Evolutionary conservation across 768 basidiomycete species (phyloP).

Genomic region (Boletus speciosus): DNA sequence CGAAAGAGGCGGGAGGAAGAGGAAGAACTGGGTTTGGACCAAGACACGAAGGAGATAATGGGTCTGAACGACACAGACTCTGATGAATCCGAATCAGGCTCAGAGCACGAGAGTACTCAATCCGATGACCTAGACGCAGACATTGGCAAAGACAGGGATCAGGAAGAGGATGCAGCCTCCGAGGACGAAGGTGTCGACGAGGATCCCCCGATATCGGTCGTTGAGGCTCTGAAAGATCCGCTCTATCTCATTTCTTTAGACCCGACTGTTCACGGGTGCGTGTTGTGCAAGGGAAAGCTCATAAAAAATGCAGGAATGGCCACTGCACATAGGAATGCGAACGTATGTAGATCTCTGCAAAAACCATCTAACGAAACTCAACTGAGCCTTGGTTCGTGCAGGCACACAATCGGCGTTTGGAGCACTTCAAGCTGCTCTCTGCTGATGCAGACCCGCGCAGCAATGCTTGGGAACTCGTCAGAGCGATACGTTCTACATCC

Average conservation of each 20-base stretch:
- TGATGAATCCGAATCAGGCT: slow-evolving; percentile 57
- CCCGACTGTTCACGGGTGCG: slow-evolving; percentile 55
- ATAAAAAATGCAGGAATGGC: slow-evolving; percentile 59
- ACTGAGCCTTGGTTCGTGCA: slow-evolving; percentile 24
- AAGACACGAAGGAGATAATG: slow-evolving; percentile 58
- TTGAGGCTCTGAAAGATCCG: slow-evolving; percentile 60
- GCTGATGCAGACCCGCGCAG: slow-evolving; percentile 37
- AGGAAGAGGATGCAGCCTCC: slow-evolving; percentile 27
- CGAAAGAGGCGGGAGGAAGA: slow-evolving; percentile 58
- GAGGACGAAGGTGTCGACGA: slow-evolving; percentile 27
- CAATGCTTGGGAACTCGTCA: slow-evolving; percentile 46
- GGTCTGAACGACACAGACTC: slow-evolving; percentile 75
- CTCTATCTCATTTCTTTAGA: slow-evolving; percentile 57
- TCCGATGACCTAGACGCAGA: slow-evolving; percentile 24
- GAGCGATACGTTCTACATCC: slow-evolving; percentile 7
- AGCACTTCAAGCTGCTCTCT: slow-evolving; percentile 46
- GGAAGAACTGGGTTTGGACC: slow-evolving; percentile 60
- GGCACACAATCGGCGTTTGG: slow-evolving; percentile 63
- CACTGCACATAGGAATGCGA: slow-evolving; percentile 55
- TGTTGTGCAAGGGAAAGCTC: slow-evolving; percentile 69
- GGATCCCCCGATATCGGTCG: slow-evolving; percentile 48
- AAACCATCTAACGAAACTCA: neutral
- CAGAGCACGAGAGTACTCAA: slow-evolving; percentile 34
- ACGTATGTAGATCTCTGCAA: slow-evolving; percentile 45
- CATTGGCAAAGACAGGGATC: slow-evolving; percentile 20